phyloP scores from a whole-genome alignment of 306 rosid genomes.

The Cucumis cinereus region DNA sequence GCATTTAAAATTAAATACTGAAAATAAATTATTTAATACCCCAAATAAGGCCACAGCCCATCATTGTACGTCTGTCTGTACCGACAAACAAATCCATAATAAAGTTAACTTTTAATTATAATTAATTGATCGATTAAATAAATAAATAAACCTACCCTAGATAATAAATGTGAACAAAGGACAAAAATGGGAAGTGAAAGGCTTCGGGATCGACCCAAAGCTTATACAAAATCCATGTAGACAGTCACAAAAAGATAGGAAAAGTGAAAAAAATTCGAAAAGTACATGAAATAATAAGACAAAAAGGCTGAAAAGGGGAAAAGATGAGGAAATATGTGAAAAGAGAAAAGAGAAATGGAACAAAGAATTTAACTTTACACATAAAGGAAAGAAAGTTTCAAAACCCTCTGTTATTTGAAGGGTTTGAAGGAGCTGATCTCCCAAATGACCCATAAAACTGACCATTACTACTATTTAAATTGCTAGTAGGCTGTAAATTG shows the following conservation, averaged over 20 bases:
- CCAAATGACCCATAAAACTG: slow-evolving; percentile 29
- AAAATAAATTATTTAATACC: background rate
- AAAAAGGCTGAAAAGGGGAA: background rate
- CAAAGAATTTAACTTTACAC: slow-evolving; percentile 10
- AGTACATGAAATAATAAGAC: background rate
- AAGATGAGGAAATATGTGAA: background rate
- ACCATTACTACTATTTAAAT: slow-evolving; percentile 14
- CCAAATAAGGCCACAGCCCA: background rate
- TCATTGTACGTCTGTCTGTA: background rate
- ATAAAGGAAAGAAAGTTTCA: slow-evolving; percentile 8
- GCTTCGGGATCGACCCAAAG: background rate
- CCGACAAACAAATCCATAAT: background rate
- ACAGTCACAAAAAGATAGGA: background rate
- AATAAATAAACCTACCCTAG: background rate
- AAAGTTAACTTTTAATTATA: background rate
- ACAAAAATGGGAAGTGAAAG: background rate
- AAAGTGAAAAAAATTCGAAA: background rate
- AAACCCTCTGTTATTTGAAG: slow-evolving; percentile 71
- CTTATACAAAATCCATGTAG: background rate
- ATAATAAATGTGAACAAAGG: no score
- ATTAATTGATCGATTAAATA: background rate
- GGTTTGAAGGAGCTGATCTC: slow-evolving; percentile 17
- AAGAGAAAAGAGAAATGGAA: background rate
- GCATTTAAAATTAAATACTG: background rate
- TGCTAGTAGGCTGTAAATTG: slow-evolving; percentile 16